These are phyloP conservation scores for Fusarium chaquense DNA, from an alignment of 2,329 filamentous ascomycete genomes.

Conservation along the genomic window DNA sequence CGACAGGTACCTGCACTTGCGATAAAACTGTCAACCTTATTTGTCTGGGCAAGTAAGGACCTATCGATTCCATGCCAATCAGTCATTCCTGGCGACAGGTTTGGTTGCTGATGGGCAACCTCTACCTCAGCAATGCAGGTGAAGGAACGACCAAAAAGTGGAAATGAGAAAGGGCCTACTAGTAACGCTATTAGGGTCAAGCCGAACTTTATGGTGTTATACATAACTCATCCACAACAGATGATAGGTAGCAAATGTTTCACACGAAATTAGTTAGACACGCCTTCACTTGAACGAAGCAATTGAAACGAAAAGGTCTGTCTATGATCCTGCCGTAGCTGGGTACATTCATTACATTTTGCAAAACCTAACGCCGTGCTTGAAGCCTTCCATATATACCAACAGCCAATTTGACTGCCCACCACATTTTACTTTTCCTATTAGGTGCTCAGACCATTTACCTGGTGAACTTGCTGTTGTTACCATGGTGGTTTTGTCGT, in stretches of 20 bases:
- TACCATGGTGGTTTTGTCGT: constrained; percentile 60
- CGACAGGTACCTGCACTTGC: constrained; percentile 12
- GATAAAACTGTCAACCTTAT: constrained; percentile 6
- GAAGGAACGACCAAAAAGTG: background rate
- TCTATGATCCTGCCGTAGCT: constrained; percentile 34
- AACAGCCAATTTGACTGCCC: constrained; percentile 31
- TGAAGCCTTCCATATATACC: constrained; percentile 43
- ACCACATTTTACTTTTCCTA: constrained; percentile 12
- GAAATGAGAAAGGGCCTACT: background rate
- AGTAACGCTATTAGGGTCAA: background rate
- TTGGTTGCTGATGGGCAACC: background rate
- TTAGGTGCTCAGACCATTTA: constrained; percentile 22
- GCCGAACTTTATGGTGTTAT: background rate
- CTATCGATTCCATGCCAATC: background rate
- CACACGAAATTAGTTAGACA: background rate
- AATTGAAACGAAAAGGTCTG: constrained; percentile 26
- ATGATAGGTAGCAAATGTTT: background rate
- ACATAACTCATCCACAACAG: constrained; percentile 3
- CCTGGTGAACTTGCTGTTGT: constrained; percentile 41
- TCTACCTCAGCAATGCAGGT: background rate
- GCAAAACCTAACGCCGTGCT: constrained; percentile 50
- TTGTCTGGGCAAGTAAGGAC: background rate
- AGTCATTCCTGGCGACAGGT: background rate
- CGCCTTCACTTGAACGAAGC: constrained; percentile 9
- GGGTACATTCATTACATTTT: constrained; percentile 48